phyloP scores from a whole-genome alignment of 768 basidiomycete genomes.

The Podaxis rugospora region DNA sequence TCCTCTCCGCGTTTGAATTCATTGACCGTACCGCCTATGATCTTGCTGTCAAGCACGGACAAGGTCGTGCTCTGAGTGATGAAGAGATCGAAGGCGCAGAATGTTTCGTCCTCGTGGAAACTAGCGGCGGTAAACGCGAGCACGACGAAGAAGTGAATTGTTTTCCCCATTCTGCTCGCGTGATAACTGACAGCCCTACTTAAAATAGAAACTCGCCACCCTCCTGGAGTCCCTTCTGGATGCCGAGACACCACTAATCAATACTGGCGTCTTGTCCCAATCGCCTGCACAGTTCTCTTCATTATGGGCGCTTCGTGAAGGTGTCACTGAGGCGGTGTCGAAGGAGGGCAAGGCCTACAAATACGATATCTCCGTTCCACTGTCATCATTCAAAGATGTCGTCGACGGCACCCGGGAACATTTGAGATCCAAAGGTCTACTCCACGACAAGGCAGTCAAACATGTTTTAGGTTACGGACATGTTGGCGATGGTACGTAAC shows the following conservation, averaged over 20 bases:
- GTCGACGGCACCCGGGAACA: slow-evolving; percentile 78
- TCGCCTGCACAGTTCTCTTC: slow-evolving; percentile 85
- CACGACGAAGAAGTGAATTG: slow-evolving; percentile 86
- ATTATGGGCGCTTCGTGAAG: slow-evolving; percentile 90
- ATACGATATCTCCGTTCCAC: slow-evolving; percentile 91
- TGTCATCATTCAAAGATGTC: slow-evolving; percentile 80
- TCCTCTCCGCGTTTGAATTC: slow-evolving; percentile 96
- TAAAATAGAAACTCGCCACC: slow-evolving; percentile 71
- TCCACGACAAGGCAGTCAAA: slow-evolving; percentile 71
- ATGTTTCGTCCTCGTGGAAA: slow-evolving; percentile 93
- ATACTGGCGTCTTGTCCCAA: slow-evolving; percentile 89
- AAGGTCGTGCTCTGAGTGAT: slow-evolving; percentile 70
- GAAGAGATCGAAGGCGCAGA: slow-evolving; percentile 73
- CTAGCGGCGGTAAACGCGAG: slow-evolving; percentile 86
- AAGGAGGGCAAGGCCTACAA: slow-evolving; percentile 97
- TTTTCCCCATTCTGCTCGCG: neutral
- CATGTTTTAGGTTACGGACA: slow-evolving; percentile 93
- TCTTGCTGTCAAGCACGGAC: slow-evolving; percentile 77
- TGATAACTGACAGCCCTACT: neutral
- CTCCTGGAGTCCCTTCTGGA: slow-evolving; percentile 77
- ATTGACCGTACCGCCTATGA: slow-evolving; percentile 86
- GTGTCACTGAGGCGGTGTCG: slow-evolving; percentile 85
- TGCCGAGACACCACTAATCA: slow-evolving; percentile 71
- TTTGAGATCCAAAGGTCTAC: slow-evolving; percentile 62
- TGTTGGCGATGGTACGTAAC: slow-evolving; percentile 82